Percentiles rank a stretch among this genome's conserved stretches.
Evolutionary conservation across 768 basidiomycete genomes (phyloP).

Genomic region (Vishniacozyma victoriae): DNA sequence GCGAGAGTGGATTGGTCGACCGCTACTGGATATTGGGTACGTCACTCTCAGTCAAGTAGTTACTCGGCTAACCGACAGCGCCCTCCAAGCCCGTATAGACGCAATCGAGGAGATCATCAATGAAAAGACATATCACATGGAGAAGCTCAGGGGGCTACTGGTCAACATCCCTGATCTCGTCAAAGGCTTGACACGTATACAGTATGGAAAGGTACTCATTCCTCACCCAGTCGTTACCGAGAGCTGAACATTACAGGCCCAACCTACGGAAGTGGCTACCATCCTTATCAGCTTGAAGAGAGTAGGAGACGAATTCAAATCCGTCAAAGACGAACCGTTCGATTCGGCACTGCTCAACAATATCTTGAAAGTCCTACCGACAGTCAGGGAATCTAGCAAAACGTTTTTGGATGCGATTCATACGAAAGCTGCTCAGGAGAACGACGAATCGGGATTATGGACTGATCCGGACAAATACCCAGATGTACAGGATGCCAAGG

Average conservation of each 20-base stretch:
- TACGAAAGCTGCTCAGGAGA: slow-evolving; percentile 60
- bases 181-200: slow-evolving; percentile 76
- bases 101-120: slow-evolving; percentile 74
- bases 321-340: slow-evolving; percentile 54
- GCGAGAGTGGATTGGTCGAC: slow-evolving; percentile 77
- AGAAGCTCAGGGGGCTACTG: slow-evolving; percentile 63
- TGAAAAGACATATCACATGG: slow-evolving; percentile 59
- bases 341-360: slow-evolving; percentile 63
- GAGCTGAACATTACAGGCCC: slow-evolving; percentile 55
- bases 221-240: slow-evolving; percentile 10
- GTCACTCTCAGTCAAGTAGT: slow-evolving; percentile 12
- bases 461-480: slow-evolving; percentile 54
- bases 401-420: slow-evolving; percentile 58
- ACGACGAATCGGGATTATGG: slow-evolving; percentile 70
- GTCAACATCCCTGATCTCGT: slow-evolving; percentile 75
- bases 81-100: slow-evolving; percentile 68
- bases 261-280: slow-evolving; percentile 70
- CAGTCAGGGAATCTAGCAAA: slow-evolving; percentile 55
- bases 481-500: slow-evolving; percentile 55
- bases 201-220: slow-evolving; percentile 85
- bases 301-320: slow-evolving; percentile 59
- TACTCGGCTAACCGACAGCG: too few species aligned
- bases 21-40: slow-evolving; percentile 67
- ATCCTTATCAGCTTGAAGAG: slow-evolving; percentile 71
- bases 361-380: slow-evolving; percentile 64